These are phyloP conservation scores for Aspergillus bridgeri DNA, from an alignment of 495 filamentous ascomycete species.

Conservation along the genomic window DNA sequence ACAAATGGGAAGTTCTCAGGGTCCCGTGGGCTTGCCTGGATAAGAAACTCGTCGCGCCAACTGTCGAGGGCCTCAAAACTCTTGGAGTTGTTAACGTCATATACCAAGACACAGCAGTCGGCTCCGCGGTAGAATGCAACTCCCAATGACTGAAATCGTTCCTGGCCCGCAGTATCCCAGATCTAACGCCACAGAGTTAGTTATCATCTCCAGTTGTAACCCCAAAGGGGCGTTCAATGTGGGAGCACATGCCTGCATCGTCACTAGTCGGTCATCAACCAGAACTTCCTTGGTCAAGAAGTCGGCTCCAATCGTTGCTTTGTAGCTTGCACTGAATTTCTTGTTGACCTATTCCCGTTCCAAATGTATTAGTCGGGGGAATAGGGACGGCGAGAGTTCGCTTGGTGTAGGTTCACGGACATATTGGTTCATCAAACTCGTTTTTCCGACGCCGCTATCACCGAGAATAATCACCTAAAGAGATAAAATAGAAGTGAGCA, in stretches of 20 bases:
- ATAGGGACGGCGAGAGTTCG: slow-evolving; percentile 2
- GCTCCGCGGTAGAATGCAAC: slow-evolving; percentile 98
- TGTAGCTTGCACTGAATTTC: slow-evolving; percentile 99
- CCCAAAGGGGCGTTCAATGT: slow-evolving; percentile 1
- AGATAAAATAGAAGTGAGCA: not conserved
- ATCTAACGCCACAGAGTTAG: slow-evolving; percentile 55
- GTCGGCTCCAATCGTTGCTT: slow-evolving; percentile 97
- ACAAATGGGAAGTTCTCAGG: slow-evolving; percentile 98
- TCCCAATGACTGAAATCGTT: slow-evolving; percentile 95
- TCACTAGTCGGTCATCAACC: slow-evolving; percentile 94
- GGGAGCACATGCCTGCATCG: slow-evolving; percentile 78
- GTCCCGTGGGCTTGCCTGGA: slow-evolving; percentile 93
- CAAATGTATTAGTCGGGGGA: slow-evolving; percentile 20
- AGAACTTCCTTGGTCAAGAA: slow-evolving; percentile 98
- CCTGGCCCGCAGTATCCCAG: slow-evolving; percentile 98
- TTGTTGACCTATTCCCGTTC: slow-evolving; percentile 80
- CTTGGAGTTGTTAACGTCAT: slow-evolving; percentile 98
- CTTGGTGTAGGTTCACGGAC: slow-evolving; percentile 53
- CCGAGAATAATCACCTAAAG: slow-evolving; percentile 93
- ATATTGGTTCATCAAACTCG: slow-evolving; percentile 99
- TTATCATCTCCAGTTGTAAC: not conserved
- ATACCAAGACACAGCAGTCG: slow-evolving; percentile 97
- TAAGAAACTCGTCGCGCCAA: slow-evolving; percentile 98
- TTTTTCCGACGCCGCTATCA: slow-evolving; percentile 98
- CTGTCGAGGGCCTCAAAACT: slow-evolving; percentile 97